phyloP scores from a whole-genome alignment of 345 rosid genomes.

The Bruguiera parviflora region DNA sequence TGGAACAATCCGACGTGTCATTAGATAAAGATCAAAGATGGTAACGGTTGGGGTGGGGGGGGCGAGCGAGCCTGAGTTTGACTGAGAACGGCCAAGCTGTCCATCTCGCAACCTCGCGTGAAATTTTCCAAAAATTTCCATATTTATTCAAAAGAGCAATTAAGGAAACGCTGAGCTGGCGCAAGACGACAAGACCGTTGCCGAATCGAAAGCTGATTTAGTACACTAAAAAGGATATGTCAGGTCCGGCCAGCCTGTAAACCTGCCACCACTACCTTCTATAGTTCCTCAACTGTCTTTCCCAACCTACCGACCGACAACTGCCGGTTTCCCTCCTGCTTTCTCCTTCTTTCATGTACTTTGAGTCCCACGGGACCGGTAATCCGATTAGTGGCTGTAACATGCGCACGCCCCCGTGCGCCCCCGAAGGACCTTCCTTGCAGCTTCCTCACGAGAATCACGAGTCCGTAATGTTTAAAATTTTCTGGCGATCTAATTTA shows the following conservation, averaged over 20 bases:
- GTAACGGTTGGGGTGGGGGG: constrained; percentile 58
- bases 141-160: not conserved
- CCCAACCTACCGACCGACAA: constrained; percentile 25
- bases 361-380: constrained; percentile 48
- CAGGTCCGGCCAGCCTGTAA: constrained; percentile 52
- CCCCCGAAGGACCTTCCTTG: constrained; percentile 28
- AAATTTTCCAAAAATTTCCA: not conserved
- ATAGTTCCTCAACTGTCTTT: constrained; percentile 42
- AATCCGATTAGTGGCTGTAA: not conserved
- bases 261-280: constrained; percentile 38
- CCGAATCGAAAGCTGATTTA: constrained; percentile 64
- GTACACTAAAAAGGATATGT: constrained; percentile 27
- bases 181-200: constrained; percentile 64
- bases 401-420: constrained; percentile 36
- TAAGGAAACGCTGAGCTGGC: constrained; percentile 56
- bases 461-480: no score
- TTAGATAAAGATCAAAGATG: constrained; percentile 63
- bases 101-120: constrained; percentile 33
- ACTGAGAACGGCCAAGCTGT: constrained; percentile 75
- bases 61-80: constrained; percentile 46
- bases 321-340: constrained; percentile 33
- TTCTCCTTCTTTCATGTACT: not conserved
- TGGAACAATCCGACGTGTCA: not conserved
- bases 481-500: no score
- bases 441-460: constrained; percentile 40